Percentiles rank a stretch among this genome's conserved stretches.
phyloP scores from a whole-genome alignment of 352 stramenopile genomes.

The Pythium diclinum region DNA sequence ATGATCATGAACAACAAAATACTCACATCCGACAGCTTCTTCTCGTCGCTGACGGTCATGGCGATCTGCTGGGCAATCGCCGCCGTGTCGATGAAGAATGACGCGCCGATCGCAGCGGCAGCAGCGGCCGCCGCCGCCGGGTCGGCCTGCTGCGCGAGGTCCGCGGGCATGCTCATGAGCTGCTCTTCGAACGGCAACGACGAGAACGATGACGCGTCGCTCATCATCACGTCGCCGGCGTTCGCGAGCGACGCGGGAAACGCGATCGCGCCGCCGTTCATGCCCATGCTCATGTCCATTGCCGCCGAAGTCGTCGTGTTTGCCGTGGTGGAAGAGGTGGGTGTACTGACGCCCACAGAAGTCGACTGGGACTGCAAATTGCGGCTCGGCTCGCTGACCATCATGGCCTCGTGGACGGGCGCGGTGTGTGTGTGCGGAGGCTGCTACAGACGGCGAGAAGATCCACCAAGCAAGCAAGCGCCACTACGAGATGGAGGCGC shows the following conservation, averaged over 20 bases:
- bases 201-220: constrained; percentile 25
- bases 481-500: not conserved
- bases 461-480: too few species aligned
- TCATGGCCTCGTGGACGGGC: constrained; percentile 24
- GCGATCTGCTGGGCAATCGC: constrained; percentile 59
- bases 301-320: constrained; percentile 12
- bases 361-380: constrained; percentile 6
- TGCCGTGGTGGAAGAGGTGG: not conserved
- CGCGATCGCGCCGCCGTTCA: constrained; percentile 9
- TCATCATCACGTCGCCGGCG: constrained; percentile 11
- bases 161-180: constrained; percentile 34
- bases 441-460: not conserved
- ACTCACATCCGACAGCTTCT: constrained; percentile 75
- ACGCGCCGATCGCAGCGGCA: constrained; percentile 22
- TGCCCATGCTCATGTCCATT: not conserved
- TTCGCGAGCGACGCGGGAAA: constrained; percentile 14
- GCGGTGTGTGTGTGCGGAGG: not conserved
- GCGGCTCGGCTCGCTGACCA: constrained; percentile 40
- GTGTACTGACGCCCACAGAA: not conserved
- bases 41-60: constrained; percentile 63
- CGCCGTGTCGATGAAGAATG: constrained; percentile 65
- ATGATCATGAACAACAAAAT: too few species aligned
- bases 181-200: constrained; percentile 48
- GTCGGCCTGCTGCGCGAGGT: constrained; percentile 19
- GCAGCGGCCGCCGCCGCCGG: constrained; percentile 2